phyloP scores from a whole-genome alignment of 2,329 filamentous ascomycete genomes.

The Immersiporthe knoxdaviesiana region DNA sequence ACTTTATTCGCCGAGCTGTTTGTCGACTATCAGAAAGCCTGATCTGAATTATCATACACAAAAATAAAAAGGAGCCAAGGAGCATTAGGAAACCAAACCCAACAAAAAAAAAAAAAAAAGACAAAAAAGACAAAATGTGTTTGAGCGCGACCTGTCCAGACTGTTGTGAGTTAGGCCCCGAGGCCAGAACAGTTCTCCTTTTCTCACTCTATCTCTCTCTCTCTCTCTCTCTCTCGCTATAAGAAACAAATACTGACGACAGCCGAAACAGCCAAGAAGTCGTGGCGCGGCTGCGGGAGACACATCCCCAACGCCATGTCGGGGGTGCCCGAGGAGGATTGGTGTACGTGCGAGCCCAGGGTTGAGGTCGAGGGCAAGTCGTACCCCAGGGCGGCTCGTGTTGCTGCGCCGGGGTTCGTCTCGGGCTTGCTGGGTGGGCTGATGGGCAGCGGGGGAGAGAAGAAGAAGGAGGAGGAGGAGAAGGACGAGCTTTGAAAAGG shows the following conservation, averaged over 20 bases:
- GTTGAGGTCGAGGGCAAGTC: constrained; percentile 48
- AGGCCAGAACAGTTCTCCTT: too few species aligned
- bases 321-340: constrained; percentile 48
- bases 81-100: background rate
- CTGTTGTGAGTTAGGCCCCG: constrained; percentile 50
- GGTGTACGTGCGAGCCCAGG: constrained; percentile 53
- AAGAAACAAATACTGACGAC: background rate
- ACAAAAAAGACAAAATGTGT: constrained; percentile 43
- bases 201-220: too few species aligned
- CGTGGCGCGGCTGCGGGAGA: constrained; percentile 54
- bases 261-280: constrained; percentile 45
- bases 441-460: constrained; percentile 14
- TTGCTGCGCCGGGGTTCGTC: constrained; percentile 40
- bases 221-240: too few species aligned
- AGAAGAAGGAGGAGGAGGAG: constrained; percentile 26
- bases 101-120: background rate
- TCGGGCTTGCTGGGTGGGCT: constrained; percentile 42
- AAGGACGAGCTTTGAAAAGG: constrained; percentile 30
- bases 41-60: background rate
- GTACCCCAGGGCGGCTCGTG: constrained; percentile 49
- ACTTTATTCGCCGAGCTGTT: too few species aligned
- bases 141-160: constrained; percentile 45
- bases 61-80: background rate
- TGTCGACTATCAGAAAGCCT: too few species aligned
- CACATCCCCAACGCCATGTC: constrained; percentile 51